phyloP scores from a whole-genome alignment of 441 rosid species.

The Mallotus repandus region DNA sequence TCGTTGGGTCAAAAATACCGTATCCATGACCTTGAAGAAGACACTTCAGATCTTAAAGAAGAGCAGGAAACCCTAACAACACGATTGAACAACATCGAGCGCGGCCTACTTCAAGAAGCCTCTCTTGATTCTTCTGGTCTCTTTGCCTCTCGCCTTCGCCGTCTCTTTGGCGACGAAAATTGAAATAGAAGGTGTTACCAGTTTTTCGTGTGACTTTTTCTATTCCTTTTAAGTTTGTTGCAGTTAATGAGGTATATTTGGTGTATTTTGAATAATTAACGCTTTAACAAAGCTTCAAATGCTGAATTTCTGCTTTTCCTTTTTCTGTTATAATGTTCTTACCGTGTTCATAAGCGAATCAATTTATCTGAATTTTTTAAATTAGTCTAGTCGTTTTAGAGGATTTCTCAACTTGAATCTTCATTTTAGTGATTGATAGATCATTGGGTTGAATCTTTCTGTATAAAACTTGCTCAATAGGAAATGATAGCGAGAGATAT shows the following conservation, averaged over 20 bases:
- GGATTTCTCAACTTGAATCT: too few species aligned
- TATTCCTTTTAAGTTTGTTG: background rate
- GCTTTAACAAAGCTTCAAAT: background rate
- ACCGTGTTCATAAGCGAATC: too few species aligned
- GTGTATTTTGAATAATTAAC: constrained; percentile 11
- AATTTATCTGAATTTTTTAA: too few species aligned
- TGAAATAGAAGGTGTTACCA: constrained; percentile 11
- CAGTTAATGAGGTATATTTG: background rate
- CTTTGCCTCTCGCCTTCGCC: constrained; percentile 70
- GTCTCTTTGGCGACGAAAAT: constrained; percentile 51
- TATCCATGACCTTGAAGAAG: constrained; percentile 63
- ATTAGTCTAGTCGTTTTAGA: too few species aligned
- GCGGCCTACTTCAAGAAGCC: constrained; percentile 60
- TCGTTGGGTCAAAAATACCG: constrained; percentile 83
- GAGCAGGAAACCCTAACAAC: constrained; percentile 49
- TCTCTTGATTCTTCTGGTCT: constrained; percentile 70
- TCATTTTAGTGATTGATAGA: too few species aligned
- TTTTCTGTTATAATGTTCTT: too few species aligned
- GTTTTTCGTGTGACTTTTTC: background rate
- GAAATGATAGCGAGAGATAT: too few species aligned
- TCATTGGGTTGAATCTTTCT: too few species aligned
- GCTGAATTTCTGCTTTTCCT: too few species aligned
- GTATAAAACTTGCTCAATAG: too few species aligned
- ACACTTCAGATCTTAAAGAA: constrained; percentile 52
- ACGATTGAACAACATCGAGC: constrained; percentile 59